phyloP scores from a whole-genome alignment of 148 eudicot species.

The Limonium bicolor region DNA sequence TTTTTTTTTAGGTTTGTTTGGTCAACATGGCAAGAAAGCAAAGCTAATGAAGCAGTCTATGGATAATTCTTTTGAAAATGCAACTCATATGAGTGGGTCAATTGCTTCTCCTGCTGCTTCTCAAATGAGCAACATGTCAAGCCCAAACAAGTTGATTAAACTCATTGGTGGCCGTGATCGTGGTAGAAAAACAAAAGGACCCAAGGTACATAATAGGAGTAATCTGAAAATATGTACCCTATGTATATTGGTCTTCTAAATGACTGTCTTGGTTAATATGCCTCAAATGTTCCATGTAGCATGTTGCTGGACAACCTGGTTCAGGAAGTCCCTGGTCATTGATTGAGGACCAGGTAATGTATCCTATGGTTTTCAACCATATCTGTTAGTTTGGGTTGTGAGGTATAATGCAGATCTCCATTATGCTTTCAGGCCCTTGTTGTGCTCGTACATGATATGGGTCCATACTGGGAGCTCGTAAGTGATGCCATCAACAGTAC shows the following conservation, averaged over 20 bases:
- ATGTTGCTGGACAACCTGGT: constrained; percentile 46
- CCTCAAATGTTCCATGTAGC: constrained; percentile 27
- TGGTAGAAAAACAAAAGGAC: constrained; percentile 50
- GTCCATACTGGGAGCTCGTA: constrained; percentile 96
- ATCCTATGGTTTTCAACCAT: neutral
- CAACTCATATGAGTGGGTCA: constrained; percentile 34
- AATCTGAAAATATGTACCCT: neutral
- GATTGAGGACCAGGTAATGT: constrained; percentile 82
- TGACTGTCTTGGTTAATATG: constrained; percentile 10
- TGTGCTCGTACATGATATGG: constrained; percentile 97
- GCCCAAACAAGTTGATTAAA: constrained; percentile 67
- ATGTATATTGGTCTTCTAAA: neutral
- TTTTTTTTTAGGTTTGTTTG: constrained; percentile 36
- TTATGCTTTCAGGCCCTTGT: constrained; percentile 74
- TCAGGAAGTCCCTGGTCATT: constrained; percentile 80
- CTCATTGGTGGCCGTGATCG: constrained; percentile 64
- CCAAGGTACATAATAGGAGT: constrained; percentile 40
- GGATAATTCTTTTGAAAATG: constrained; percentile 54
- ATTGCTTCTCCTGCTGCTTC: constrained; percentile 73
- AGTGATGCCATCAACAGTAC: constrained; percentile 88
- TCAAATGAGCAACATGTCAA: constrained; percentile 83
- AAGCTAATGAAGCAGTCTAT: constrained; percentile 50
- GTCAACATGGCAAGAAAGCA: constrained; percentile 49
- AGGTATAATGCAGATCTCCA: constrained; percentile 5
- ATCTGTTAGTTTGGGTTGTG: neutral